Percentiles rank a stretch among this genome's conserved stretches.
These are phyloP conservation scores for Venturia pyrina DNA, from an alignment of 2,329 filamentous ascomycete species.

Conservation along the genomic window DNA sequence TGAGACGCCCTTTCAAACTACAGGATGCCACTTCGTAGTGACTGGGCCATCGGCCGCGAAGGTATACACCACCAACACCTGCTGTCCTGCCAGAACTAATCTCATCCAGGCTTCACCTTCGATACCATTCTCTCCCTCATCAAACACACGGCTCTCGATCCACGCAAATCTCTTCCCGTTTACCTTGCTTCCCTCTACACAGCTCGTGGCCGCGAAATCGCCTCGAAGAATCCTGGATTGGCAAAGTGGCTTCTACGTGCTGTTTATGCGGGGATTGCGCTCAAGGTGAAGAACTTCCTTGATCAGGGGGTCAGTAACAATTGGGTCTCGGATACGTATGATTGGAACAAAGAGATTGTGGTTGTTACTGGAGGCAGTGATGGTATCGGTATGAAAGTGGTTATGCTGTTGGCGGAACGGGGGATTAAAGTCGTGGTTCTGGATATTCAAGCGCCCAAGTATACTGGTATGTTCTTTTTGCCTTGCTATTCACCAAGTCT, in stretches of 20 bases:
- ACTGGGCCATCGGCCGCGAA: slow-evolving; percentile 29
- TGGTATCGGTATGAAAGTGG: slow-evolving; percentile 61
- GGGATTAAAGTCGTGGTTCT: slow-evolving; percentile 61
- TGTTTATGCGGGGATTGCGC: slow-evolving; percentile 42
- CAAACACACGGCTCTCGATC: slow-evolving; percentile 53
- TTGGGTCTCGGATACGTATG: slow-evolving; percentile 45
- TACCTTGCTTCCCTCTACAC: slow-evolving; percentile 55
- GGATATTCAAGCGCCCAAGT: slow-evolving; percentile 56
- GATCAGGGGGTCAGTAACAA: slow-evolving; percentile 42
- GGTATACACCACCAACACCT: slow-evolving; percentile 18
- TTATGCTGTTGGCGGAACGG: slow-evolving; percentile 52
- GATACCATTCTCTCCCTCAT: slow-evolving; percentile 51
- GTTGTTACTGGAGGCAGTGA: slow-evolving; percentile 65
- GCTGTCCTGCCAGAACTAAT: background rate
- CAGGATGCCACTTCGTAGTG: slow-evolving; percentile 28
- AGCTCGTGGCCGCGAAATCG: slow-evolving; percentile 47
- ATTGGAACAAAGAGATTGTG: slow-evolving; percentile 61
- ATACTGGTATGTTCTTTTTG: slow-evolving; percentile 26
- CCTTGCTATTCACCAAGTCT: background rate
- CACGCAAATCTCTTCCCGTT: slow-evolving; percentile 52
- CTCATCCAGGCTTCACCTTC: slow-evolving; percentile 39
- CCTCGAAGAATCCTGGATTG: slow-evolving; percentile 34
- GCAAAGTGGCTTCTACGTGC: slow-evolving; percentile 45
- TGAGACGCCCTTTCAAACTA: background rate
- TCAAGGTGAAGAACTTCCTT: slow-evolving; percentile 40